Evolutionary conservation across 306 rosid species (phyloP), one percentile per base, ranked within the genome.

Genomic region (Cicer cuneatum): DNA sequence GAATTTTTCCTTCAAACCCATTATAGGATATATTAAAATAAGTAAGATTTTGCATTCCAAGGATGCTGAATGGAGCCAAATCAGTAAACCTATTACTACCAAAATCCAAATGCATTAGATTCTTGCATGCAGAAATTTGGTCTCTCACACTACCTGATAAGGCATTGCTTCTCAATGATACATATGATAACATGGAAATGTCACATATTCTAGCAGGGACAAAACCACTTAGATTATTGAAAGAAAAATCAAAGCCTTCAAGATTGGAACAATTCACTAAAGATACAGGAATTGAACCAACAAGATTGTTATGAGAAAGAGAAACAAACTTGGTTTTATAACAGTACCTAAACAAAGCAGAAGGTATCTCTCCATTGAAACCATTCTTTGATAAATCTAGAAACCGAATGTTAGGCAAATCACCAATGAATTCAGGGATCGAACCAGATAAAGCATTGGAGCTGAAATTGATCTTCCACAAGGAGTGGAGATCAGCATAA

Each of bases 381-480:
- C 87, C 86, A 84, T 95, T 95, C 80, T 85, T 87, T 12, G 99
- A 92, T 75, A 95, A 90, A 82, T 95, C 99, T 10, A 95, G 87
- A 83, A 92, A 89, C 47, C 98, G 87, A 60, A 95, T 95, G 78
- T 43, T 86, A 1, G 87, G 81, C 66, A 95, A 92, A 81, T 90
- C 89, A 7, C 98, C 98, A 10, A 95, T 85, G 79, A 95, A 95
- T 70, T 86, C 93, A 0, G 99, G 99, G 73, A 95, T 86, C 47
- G 83, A 86, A 78, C 99, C 99, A 6, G 96, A 87, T 49, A 95
- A 65, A 0, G 88, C 96, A 84, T 95, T 95, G 33, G 96, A 80
- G 80, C 98, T 95, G 81, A 95, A 37, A 88, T 95, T 95, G 72
- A 95, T 83, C 87, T 95, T 95, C 96, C 97, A 95, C 84, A 95